Evolutionary conservation across 257 asterid species (phyloP), one percentile per base, ranked within the genome.

Genomic region (Ligustrum vulgare): DNA sequence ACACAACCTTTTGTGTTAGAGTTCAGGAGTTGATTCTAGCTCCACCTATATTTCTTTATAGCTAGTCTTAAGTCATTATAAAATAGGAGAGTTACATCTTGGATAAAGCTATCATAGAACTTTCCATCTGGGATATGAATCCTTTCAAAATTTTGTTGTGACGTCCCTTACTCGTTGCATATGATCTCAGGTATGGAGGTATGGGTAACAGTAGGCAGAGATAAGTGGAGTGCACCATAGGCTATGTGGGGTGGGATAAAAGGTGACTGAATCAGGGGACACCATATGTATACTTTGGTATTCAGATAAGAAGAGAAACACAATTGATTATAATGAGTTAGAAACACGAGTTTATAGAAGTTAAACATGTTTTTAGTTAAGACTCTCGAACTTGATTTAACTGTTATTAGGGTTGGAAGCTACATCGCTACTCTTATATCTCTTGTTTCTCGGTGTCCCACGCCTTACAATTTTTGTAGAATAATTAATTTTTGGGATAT

Each of bases 401-500:
- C n/a, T n/a, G n/a, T n/a, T n/a, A n/a, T n/a, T n/a, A n/a, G n/a
- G n/a, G n/a, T n/a, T n/a, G 32, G 20, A 66, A 39, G 39, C 56
- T 74, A 20, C 23, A 12, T 18, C 62, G n/a, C 39, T 31, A 60
- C 23, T 32, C 18, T 66, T 51, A 8, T 74, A 8, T 63, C 15
- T 71, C 41, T 69, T 10, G 18, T 70, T 70, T 70, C 62, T 18
- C 4, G 23, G 34, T 51, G 25, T 0, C 25, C 62, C 65, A 62
- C 43, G 56, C 43, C 67, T 43, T 18, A 43, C 22, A 6, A 10
- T 18, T 18, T 51, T 3, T 18, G 33, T 74, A 70, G 34, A 39
- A 51, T 60, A 73, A n/a, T 64, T 68, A 23, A 28, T 12, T 54
- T 67, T 56, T 71, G 18, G 54, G 31, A 68, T 73, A 15, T 58